These are phyloP conservation scores for Verticillium albo-atrum DNA, from an alignment of 2,329 filamentous ascomycete genomes.

Conservation along the genomic window DNA sequence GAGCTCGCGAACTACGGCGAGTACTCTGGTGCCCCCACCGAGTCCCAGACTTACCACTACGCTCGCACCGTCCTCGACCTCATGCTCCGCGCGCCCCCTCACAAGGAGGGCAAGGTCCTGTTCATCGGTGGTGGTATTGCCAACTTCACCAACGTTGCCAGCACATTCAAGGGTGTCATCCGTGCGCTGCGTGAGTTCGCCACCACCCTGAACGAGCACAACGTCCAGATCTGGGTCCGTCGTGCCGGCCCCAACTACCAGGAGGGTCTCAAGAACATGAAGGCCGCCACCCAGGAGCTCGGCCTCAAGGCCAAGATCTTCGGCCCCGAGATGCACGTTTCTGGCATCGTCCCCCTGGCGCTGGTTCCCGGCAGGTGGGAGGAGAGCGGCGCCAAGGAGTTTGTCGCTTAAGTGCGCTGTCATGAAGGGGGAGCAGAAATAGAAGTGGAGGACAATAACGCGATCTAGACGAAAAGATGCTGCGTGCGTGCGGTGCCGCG, in stretches of 20 bases:
- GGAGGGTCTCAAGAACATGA: constrained; percentile 99
- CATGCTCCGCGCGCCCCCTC: constrained; percentile 85
- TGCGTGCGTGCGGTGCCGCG: constrained; percentile 9
- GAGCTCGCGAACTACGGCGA: constrained; percentile 99
- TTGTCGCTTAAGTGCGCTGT: constrained; percentile 43
- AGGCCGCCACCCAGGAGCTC: constrained; percentile 89
- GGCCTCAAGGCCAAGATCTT: constrained; percentile 67
- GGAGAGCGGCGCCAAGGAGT: constrained; percentile 57
- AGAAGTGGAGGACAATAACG: constrained; percentile 6
- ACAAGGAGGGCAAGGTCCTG: constrained; percentile 91
- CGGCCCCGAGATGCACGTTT: constrained; percentile 87
- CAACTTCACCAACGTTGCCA: constrained; percentile 99
- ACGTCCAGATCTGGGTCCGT: constrained; percentile 94
- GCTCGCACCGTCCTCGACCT: constrained; percentile 94
- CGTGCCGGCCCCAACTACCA: constrained; percentile 96
- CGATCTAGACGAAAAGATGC: constrained; percentile 10
- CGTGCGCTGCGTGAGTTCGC: constrained; percentile 89
- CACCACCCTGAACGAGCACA: constrained; percentile 85
- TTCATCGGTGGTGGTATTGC: constrained; percentile 99
- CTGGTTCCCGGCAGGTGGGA: constrained; percentile 65
- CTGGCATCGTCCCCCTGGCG: constrained; percentile 91
- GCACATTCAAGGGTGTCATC: constrained; percentile 99
- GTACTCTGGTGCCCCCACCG: constrained; percentile 97
- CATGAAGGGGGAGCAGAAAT: constrained; percentile 5
- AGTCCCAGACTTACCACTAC: constrained; percentile 99